Percentiles rank a stretch among this genome's conserved stretches.
phyloP scores from a whole-genome alignment of 441 rosid species.

The Raphanus hybrid region DNA sequence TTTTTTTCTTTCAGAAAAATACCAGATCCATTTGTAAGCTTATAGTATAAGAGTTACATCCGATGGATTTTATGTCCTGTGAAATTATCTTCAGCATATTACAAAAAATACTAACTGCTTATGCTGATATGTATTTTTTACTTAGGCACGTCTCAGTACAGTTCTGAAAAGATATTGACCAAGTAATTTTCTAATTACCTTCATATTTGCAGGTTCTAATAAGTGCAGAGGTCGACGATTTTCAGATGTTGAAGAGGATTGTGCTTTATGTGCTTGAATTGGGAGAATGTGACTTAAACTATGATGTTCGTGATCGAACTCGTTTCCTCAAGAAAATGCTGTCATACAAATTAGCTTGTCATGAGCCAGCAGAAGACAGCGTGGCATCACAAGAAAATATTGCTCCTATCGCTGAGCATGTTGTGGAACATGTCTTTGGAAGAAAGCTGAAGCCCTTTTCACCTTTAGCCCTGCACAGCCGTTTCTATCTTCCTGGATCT shows the following conservation, averaged over 20 bases:
- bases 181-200: neutral
- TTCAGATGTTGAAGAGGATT: slow-evolving; percentile 53
- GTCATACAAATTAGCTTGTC: slow-evolving; percentile 48
- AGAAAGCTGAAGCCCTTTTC: slow-evolving; percentile 52
- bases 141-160: slow-evolving; percentile 2
- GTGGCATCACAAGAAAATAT: slow-evolving; percentile 47
- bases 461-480: slow-evolving; percentile 53
- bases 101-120: neutral
- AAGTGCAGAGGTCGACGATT: slow-evolving; percentile 59
- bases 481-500: slow-evolving; percentile 95
- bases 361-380: slow-evolving; percentile 50
- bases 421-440: slow-evolving; percentile 65
- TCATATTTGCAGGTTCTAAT: slow-evolving; percentile 56
- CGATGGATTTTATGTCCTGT: neutral
- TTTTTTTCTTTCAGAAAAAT: neutral
- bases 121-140: slow-evolving; percentile 10
- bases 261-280: slow-evolving; percentile 80
- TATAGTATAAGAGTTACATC: neutral
- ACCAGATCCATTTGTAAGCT: neutral
- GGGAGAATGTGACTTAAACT: slow-evolving; percentile 82
- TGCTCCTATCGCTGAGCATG: slow-evolving; percentile 32
- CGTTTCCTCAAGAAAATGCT: slow-evolving; percentile 72
- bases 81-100: neutral
- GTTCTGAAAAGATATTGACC: slow-evolving; percentile 16
- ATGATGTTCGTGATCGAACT: slow-evolving; percentile 96